Percentiles rank a stretch among this genome's conserved stretches.
Evolutionary conservation across 1,284 basidiomycete genomes (phyloP).

Genomic region (Cryptococcus amylolentus): DNA sequence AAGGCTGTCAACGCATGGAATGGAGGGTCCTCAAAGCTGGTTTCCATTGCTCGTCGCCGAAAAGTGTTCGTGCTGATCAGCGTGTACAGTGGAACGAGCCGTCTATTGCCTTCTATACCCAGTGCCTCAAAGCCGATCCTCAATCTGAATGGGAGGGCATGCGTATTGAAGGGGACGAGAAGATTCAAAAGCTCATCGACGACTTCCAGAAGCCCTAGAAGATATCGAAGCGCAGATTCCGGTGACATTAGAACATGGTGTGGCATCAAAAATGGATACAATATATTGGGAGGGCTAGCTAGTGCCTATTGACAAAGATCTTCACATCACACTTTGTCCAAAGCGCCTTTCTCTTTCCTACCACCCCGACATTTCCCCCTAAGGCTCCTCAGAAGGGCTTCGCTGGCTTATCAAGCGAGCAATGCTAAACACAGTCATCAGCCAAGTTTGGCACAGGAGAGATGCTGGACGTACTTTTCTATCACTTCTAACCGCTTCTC

Average conservation of each 20-base stretch:
- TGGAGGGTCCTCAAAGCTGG: conserved; percentile 85
- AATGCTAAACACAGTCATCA: neutral
- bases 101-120: conserved; percentile 86
- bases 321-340: no score
- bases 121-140: conserved; percentile 64
- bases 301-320: no score
- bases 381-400: no score
- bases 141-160: conserved; percentile 87
- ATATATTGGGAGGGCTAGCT: no score
- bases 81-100: conserved; percentile 78
- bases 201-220: conserved; percentile 22
- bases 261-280: no score
- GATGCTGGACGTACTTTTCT: conserved; percentile 31
- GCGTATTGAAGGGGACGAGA: conserved; percentile 67
- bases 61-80: neutral
- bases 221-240: no score
- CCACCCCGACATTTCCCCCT: no score
- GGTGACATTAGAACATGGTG: no score
- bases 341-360: no score
- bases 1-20: conserved; percentile 78
- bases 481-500: conserved; percentile 30
- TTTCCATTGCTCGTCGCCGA: conserved; percentile 5
- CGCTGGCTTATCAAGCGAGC: neutral
- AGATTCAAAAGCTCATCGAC: conserved; percentile 37
- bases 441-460: neutral